These are phyloP conservation scores for Magnaporthiopsis rhizophila DNA, from an alignment of 2,329 filamentous ascomycete genomes.

Conservation along the genomic window DNA sequence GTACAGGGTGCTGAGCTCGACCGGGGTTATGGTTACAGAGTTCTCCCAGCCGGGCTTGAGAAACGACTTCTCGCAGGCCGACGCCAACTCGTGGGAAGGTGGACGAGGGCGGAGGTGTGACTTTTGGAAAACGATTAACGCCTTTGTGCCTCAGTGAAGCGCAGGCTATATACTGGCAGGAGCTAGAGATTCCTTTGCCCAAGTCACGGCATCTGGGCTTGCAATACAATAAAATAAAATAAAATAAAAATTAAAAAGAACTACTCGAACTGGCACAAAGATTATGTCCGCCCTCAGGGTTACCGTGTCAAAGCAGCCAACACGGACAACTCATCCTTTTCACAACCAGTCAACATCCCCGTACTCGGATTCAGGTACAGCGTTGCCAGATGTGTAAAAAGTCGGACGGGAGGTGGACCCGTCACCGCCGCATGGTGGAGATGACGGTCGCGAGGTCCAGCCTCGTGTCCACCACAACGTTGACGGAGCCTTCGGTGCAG, in stretches of 20 bases:
- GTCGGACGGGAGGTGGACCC: neutral
- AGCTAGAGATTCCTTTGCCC: too few species aligned
- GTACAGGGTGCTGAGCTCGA: constrained; percentile 4
- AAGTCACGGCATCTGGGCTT: too few species aligned
- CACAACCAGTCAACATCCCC: too few species aligned
- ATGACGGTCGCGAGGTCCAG: neutral
- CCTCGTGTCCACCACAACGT: constrained; percentile 1
- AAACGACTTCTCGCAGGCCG: constrained; percentile 14
- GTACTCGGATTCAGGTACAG: neutral
- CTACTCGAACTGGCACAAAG: too few species aligned
- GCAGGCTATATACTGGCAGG: too few species aligned
- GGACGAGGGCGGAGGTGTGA: constrained; percentile 16
- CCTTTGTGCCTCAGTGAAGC: neutral
- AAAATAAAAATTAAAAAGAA: too few species aligned
- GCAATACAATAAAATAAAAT: too few species aligned
- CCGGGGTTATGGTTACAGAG: constrained; percentile 13
- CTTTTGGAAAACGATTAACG: constrained; percentile 12
- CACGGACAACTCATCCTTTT: too few species aligned
- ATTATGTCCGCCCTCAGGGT: too few species aligned
- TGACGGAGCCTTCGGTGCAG: neutral
- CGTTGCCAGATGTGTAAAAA: neutral
- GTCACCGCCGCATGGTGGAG: neutral
- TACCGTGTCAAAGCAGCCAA: too few species aligned
- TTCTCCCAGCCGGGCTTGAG: constrained; percentile 11
- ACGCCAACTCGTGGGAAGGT: constrained; percentile 17